phyloP scores from a whole-genome alignment of 2,329 filamentous ascomycete species.

The Colletotrichum karsti region DNA sequence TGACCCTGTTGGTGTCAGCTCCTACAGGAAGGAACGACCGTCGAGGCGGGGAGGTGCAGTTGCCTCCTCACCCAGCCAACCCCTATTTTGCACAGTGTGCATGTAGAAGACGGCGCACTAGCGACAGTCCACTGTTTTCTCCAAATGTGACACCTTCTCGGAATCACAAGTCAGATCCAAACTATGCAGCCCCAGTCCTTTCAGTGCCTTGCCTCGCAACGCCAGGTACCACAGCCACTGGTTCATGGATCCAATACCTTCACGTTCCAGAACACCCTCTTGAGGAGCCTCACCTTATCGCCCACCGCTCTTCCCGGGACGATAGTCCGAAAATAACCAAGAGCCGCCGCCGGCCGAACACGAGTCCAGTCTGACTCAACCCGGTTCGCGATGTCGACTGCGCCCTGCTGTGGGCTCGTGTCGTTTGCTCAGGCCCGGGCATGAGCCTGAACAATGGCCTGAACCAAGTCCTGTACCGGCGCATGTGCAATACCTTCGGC shows the following conservation, averaged over 20 bases:
- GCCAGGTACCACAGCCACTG: neutral
- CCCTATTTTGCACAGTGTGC: neutral
- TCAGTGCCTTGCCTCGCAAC: slow-evolving; percentile 1
- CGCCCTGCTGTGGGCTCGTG: slow-evolving; percentile 24
- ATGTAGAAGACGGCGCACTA: neutral
- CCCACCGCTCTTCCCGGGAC: slow-evolving; percentile 20
- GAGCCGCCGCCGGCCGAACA: slow-evolving; percentile 22
- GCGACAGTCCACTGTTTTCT: slow-evolving; percentile 12
- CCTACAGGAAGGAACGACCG: neutral
- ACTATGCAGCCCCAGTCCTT: neutral
- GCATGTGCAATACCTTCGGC: neutral
- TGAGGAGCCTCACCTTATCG: neutral
- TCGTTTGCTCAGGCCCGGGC: neutral
- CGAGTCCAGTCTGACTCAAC: slow-evolving; percentile 19
- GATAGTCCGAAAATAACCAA: slow-evolving; percentile 24
- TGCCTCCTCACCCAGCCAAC: slow-evolving; percentile 13
- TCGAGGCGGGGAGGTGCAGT: neutral
- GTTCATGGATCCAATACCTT: neutral
- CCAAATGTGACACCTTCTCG: neutral
- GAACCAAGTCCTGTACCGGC: neutral
- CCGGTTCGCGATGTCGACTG: slow-evolving; percentile 18
- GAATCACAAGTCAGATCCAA: slow-evolving; percentile 3
- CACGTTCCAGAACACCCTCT: slow-evolving; percentile 13
- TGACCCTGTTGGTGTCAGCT: neutral
- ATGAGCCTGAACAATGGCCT: neutral